phyloP scores from a whole-genome alignment of 345 rosid genomes.

The Eucalyptus cloeziana region DNA sequence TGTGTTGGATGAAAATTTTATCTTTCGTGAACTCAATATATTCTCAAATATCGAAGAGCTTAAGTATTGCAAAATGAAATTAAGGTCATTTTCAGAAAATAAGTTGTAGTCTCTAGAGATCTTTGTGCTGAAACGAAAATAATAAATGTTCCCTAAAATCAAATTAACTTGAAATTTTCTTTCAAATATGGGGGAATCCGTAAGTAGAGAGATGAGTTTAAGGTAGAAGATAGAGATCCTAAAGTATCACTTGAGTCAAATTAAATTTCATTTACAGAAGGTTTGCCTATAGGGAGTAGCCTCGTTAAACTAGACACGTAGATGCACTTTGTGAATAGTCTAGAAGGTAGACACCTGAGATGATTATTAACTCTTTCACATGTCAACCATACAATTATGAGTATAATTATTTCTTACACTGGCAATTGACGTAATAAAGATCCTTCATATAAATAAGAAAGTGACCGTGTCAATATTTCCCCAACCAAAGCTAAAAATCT shows the following conservation, averaged over 20 bases:
- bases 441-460: neutral
- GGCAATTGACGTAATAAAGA: neutral
- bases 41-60: too few species aligned
- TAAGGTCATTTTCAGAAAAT: neutral
- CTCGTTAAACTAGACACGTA: fast-evolving
- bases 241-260: neutral
- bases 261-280: neutral
- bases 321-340: neutral
- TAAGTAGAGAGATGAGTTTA: too few species aligned
- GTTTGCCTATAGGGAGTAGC: neutral
- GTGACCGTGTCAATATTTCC: neutral
- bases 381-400: neutral
- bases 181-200: neutral
- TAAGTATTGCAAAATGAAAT: too few species aligned
- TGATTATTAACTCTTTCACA: too few species aligned
- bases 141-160: neutral
- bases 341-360: neutral
- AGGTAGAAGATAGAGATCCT: neutral
- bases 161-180: neutral
- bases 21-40: too few species aligned
- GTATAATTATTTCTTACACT: neutral
- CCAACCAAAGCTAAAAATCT: neutral
- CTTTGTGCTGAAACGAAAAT: too few species aligned
- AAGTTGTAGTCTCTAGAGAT: neutral
- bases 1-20: too few species aligned